phyloP scores from a whole-genome alignment of 1,139 yeast species.

The Diutina rugosa region DNA sequence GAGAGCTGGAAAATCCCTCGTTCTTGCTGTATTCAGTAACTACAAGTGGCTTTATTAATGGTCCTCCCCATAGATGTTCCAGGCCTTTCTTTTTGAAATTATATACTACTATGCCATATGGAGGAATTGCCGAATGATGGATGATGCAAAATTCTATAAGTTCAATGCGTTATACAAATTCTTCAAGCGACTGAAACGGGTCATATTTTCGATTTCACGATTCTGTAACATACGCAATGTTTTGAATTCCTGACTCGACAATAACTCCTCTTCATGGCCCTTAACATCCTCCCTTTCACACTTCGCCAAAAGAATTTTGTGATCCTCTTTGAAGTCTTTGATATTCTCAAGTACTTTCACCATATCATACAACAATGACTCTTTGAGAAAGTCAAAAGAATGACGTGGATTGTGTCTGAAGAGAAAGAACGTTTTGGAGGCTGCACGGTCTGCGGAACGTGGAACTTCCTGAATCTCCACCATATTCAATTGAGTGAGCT shows the following conservation, averaged over 20 bases:
- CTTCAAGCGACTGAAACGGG: conserved; percentile 41
- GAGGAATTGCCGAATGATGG: neutral
- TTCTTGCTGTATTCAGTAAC: too few relatives aligned
- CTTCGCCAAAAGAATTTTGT: conserved; percentile 60
- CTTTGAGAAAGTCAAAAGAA: conserved; percentile 7
- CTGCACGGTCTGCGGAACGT: conserved; percentile 82
- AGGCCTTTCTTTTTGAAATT: too few relatives aligned
- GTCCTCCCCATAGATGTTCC: too few relatives aligned
- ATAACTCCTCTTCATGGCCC: conserved; percentile 64
- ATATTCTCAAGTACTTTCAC: conserved; percentile 48
- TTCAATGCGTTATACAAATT: conserved; percentile 19
- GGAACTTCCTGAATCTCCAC: conserved; percentile 86
- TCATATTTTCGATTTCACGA: conserved; percentile 40
- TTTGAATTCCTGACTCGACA: conserved; percentile 62
- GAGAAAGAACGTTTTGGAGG: conserved; percentile 73
- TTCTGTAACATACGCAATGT: conserved; percentile 52
- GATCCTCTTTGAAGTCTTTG: conserved; percentile 43
- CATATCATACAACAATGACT: conserved; percentile 27
- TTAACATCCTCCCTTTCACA: conserved; percentile 83
- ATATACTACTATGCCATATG: too few relatives aligned
- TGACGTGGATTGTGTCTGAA: conserved; percentile 54
- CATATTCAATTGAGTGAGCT: conserved; percentile 42
- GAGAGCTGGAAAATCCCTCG: too few relatives aligned
- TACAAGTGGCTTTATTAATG: too few relatives aligned
- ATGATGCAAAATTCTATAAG: neutral